phyloP scores from a whole-genome alignment of 2,329 filamentous ascomycete species.

The Penicillium sclerotiorum region DNA sequence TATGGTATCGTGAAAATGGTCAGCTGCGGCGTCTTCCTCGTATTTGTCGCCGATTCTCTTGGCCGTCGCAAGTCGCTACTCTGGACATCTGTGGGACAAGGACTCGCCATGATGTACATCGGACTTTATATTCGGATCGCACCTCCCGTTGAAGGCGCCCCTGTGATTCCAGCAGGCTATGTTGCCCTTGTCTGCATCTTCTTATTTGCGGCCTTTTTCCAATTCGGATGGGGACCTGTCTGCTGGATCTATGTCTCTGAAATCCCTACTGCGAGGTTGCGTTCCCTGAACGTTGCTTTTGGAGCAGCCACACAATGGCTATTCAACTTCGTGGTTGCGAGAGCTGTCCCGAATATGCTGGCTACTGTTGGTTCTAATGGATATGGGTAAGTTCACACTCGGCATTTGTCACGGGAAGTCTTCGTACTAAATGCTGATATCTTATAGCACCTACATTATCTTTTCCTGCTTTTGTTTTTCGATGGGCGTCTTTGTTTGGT shows the following conservation, averaged over 20 bases:
- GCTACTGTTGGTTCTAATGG: slow-evolving; percentile 53
- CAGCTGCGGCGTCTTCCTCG: slow-evolving; percentile 64
- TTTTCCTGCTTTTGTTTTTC: slow-evolving; percentile 67
- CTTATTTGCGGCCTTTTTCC: slow-evolving; percentile 71
- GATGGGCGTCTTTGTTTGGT: slow-evolving; percentile 68
- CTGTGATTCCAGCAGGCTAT: slow-evolving; percentile 68
- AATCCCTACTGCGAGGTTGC: slow-evolving; percentile 67
- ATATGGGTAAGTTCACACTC: slow-evolving; percentile 48
- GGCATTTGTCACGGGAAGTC: slow-evolving; percentile 3
- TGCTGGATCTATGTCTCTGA: slow-evolving; percentile 75
- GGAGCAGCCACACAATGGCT: slow-evolving; percentile 72
- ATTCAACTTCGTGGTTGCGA: slow-evolving; percentile 73
- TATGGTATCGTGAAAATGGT: slow-evolving; percentile 73
- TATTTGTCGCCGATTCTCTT: slow-evolving; percentile 70
- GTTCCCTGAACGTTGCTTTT: slow-evolving; percentile 68
- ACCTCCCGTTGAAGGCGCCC: slow-evolving; percentile 52
- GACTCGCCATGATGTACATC: slow-evolving; percentile 67
- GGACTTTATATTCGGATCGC: slow-evolving; percentile 63
- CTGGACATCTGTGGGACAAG: slow-evolving; percentile 67
- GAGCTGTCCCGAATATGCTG: slow-evolving; percentile 70
- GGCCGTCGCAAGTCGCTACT: slow-evolving; percentile 65
- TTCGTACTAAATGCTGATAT: slow-evolving; percentile 19
- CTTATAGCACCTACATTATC: slow-evolving; percentile 67
- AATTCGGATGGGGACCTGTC: slow-evolving; percentile 70
- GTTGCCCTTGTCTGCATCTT: slow-evolving; percentile 72